phyloP scores from a whole-genome alignment of 106 monocot species.

The Acanthochlamys bracteata region DNA sequence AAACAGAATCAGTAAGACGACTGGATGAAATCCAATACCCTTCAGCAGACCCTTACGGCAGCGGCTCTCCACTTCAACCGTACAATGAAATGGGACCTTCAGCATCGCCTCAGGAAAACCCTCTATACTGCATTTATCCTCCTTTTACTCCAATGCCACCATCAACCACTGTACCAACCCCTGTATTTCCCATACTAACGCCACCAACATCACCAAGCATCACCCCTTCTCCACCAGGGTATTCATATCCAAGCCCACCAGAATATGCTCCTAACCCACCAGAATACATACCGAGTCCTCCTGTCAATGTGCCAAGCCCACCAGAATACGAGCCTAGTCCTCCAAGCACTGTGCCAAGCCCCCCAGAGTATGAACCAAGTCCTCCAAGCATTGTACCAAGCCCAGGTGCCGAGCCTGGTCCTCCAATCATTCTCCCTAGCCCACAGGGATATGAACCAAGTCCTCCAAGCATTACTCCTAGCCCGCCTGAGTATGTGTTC shows the following conservation, averaged over 20 bases:
- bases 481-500: constrained; percentile 3
- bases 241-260: constrained; percentile 12
- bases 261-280: neutral
- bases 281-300: neutral
- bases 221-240: constrained; percentile 7
- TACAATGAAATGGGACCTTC: constrained; percentile 34
- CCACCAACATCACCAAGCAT: constrained; percentile 10
- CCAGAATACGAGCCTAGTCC: constrained; percentile 24
- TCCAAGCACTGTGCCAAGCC: constrained; percentile 26
- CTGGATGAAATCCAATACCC: constrained; percentile 3
- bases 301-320: constrained; percentile 14
- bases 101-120: constrained; percentile 15
- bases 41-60: constrained; percentile 16
- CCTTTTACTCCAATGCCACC: constrained; percentile 15
- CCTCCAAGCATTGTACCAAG: constrained; percentile 8
- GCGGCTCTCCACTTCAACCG: constrained; percentile 26
- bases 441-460: neutral
- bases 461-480: neutral
- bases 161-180: constrained; percentile 3
- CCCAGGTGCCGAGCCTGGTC: constrained; percentile 6
- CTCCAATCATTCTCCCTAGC: constrained; percentile 1
- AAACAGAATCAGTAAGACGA: constrained; percentile 9
- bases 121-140: constrained; percentile 36
- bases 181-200: constrained; percentile 2
- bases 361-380: constrained; percentile 1